Evolutionary conservation across 805 yeast genomes (phyloP), one percentile per base, ranked within the genome.

Genomic region (Ascoidea asiatica): DNA sequence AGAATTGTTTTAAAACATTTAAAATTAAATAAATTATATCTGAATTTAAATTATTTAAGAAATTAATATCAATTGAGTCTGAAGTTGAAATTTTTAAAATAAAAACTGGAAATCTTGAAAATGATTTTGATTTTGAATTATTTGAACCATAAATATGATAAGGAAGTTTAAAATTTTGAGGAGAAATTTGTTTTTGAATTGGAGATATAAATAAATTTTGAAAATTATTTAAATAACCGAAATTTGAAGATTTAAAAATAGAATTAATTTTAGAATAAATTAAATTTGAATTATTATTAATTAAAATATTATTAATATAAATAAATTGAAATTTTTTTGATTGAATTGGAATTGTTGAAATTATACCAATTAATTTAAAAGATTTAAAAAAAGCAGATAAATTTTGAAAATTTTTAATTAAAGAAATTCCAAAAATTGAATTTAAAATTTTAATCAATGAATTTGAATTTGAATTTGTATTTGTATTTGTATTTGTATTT

Each of bases 31-130:
- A 0, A 36, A 39, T 46, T 69, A 70, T 4, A 61, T 48, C 0
- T 72, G 66, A 46, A 64, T 66, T 47, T 72, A 74, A 4, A 65
- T 37, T 20, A 67, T 45, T 45, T 71, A 75, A 15, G 65, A 60
- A 1, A 52, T n/a, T n/a, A n/a, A n/a, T n/a, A n/a, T n/a, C n/a
- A n/a, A n/a, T 35, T 5, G 51, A 45, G 5, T 37, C 40, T 1
- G 60, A 59, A 19, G 65, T 57, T 5, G 41, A 21, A 4, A 70
- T 46, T 33, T 53, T 53, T 1, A 73, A 45, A 1, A 73, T 47
- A 42, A 63, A 67, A 0, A 68, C 51, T 0, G 78, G 75, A 49
- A 61, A 58, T 29, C 48, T 55, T 7, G 52, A 52, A 42, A 57
- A 61, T 1, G 73, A 63, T 41, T 52, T 60, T 17, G 17, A 15